phyloP scores from a whole-genome alignment of 1,284 basidiomycete species.

The Rhodotorula sp. region DNA sequence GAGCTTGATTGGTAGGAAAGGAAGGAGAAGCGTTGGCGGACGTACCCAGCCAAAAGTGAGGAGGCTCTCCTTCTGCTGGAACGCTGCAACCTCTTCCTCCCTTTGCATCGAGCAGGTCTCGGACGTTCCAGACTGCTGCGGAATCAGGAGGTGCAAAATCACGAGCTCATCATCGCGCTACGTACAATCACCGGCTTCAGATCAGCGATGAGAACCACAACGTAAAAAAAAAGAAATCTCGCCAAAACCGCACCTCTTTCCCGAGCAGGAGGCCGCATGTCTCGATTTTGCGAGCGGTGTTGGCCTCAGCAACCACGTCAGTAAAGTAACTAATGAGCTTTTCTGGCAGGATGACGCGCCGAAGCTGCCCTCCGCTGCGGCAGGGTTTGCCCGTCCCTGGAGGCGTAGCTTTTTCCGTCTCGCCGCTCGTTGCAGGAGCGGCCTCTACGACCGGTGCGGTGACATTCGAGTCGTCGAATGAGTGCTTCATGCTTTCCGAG shows the following conservation, averaged over 20 bases:
- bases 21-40: not conserved
- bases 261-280: constrained; percentile 67
- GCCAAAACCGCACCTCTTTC: constrained; percentile 37
- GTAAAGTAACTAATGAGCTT: constrained; percentile 15
- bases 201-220: too few relatives aligned
- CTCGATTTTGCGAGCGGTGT: constrained; percentile 62
- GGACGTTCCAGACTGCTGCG: constrained; percentile 75
- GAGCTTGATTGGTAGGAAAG: too few relatives aligned
- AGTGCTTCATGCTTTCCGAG: too few relatives aligned
- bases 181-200: too few relatives aligned
- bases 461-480: too few relatives aligned
- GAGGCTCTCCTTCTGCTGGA: constrained; percentile 70
- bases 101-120: constrained; percentile 85
- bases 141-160: constrained; percentile 73
- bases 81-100: constrained; percentile 77
- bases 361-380: constrained; percentile 18
- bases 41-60: constrained; percentile 76
- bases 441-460: not conserved
- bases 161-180: constrained; percentile 50
- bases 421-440: too few relatives aligned
- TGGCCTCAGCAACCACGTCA: constrained; percentile 57
- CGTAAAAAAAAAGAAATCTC: not conserved
- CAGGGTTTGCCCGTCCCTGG: constrained; percentile 1
- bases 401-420: not conserved
- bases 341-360: constrained; percentile 20